These are phyloP conservation scores for Pseudopyrenochaeta lycopersici DNA, from an alignment of 2,329 filamentous ascomycete species.

Conservation along the genomic window DNA sequence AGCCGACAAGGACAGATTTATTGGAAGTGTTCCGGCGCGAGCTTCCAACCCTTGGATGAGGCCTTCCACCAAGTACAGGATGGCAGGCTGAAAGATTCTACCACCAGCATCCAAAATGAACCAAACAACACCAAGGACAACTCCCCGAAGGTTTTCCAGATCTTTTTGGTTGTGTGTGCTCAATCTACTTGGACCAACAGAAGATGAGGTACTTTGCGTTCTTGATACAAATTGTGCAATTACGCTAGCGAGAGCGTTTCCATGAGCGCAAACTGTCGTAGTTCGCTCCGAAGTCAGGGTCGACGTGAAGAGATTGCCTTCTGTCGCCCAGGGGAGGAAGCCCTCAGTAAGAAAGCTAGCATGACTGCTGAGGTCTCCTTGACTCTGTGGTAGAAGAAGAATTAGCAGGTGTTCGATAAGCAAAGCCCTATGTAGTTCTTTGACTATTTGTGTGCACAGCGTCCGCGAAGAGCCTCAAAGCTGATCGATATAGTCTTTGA, in stretches of 20 bases:
- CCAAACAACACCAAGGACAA: constrained; percentile 45
- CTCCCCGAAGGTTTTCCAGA: constrained; percentile 13
- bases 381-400: background rate
- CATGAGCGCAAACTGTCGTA: constrained; percentile 50
- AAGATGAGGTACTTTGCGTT: constrained; percentile 3
- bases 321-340: constrained; percentile 59
- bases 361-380: constrained; percentile 11
- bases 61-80: constrained; percentile 55
- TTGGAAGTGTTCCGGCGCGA: background rate
- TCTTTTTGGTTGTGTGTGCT: constrained; percentile 5
- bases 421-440: no score
- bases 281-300: constrained; percentile 44
- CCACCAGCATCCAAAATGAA: constrained; percentile 47
- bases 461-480: no score
- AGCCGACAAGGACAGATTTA: background rate
- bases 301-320: constrained; percentile 55
- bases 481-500: background rate
- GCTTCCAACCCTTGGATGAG: constrained; percentile 45
- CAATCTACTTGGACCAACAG: background rate
- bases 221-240: constrained; percentile 41
- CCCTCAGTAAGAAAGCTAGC: constrained; percentile 48
- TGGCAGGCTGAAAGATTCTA: constrained; percentile 52
- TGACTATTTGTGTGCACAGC: no score
- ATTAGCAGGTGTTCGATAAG: background rate
- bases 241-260: constrained; percentile 48